Evolutionary conservation across 306 rosid genomes (phyloP), one percentile per base, ranked within the genome.

Genomic region (Rosa multiflora): DNA sequence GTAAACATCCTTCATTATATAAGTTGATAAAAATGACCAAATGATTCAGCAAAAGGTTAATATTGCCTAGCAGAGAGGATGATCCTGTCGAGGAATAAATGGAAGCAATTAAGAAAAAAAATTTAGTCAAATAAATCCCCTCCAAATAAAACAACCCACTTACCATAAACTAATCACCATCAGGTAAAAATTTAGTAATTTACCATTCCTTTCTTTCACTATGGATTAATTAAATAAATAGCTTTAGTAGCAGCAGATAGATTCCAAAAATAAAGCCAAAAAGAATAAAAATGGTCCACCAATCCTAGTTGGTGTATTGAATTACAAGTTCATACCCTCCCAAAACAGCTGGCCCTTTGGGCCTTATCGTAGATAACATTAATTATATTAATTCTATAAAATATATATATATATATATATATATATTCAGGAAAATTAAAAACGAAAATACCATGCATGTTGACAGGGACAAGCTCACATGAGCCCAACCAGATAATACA

Each of bases 381-480:
- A 32, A 59, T 1, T 3, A 20, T 13, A 42, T 48, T 2, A 29
- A 47, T 15, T n/a, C 51, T 4, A 32, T 6, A 32, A 12, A 6
- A 12, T 58, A 42, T 51, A 1, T 9, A 10, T 42, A 42, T 51
- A 1, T 9, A 10, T 42, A 18, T 26, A 51, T 12, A 39, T 63
- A 67, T 39, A 39, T 40, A 67, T 40, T 7, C 7, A 3, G 40
- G 21, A 75, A 79, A 78, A 44, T 6, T 39, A 69, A 47, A 59
- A 77, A 78, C 40, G 56, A 67, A 78, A 72, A 49, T 75, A 80
- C 56, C 52, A 71, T 46, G 59, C 84, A 76, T 83, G 84, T 61
- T 67, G 91, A 88, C 59, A 76, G 71, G 75, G 87, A 83, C 89
- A 83, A 35, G 80, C 78, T 85, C 89, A 85, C 91, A 83, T 88